Conservation (phyloP, 176 grass and related monocot genomes). For the Chrysopogon serrulatus region DNA sequence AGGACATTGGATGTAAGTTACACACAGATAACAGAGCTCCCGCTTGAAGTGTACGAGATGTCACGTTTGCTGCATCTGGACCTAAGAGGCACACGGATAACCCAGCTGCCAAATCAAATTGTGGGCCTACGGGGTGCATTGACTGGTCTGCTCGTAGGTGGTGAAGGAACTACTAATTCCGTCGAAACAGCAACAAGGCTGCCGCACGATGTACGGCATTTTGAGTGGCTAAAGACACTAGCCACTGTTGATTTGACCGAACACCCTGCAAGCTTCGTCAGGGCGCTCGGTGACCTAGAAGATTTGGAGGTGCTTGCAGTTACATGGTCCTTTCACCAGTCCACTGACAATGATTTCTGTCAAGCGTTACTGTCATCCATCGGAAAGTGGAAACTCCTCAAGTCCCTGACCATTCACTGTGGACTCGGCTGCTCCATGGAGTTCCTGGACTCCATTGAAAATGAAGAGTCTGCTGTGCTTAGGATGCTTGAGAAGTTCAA, state of each 20-base stretch:
- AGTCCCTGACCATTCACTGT: constrained; percentile 12
- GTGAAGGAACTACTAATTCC: no score
- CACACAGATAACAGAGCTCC: background rate
- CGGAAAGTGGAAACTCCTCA: fast-evolving
- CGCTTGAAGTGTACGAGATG: background rate
- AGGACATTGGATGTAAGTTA: fast-evolving
- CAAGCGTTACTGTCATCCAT: background rate
- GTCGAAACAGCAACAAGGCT: background rate
- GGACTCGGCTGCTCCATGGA: constrained; percentile 15
- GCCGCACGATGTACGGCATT: background rate
- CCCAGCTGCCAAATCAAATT: background rate
- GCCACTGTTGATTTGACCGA: background rate
- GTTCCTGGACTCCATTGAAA: background rate
- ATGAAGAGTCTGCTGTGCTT: background rate
- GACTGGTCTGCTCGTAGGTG: fast-evolving
- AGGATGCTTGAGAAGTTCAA: fast-evolving
- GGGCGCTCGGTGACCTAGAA: fast-evolving
- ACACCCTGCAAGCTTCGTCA: background rate
- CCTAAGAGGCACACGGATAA: background rate
- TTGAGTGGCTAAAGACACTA: no score
- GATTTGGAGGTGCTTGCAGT: fast-evolving
- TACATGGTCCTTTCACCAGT: background rate
- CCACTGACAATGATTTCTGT: background rate
- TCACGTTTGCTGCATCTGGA: fast-evolving
- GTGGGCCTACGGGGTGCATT: fast-evolving